Evolutionary conservation across 2,329 filamentous ascomycete genomes (phyloP).

Genomic region (Penicillium nordicum): DNA sequence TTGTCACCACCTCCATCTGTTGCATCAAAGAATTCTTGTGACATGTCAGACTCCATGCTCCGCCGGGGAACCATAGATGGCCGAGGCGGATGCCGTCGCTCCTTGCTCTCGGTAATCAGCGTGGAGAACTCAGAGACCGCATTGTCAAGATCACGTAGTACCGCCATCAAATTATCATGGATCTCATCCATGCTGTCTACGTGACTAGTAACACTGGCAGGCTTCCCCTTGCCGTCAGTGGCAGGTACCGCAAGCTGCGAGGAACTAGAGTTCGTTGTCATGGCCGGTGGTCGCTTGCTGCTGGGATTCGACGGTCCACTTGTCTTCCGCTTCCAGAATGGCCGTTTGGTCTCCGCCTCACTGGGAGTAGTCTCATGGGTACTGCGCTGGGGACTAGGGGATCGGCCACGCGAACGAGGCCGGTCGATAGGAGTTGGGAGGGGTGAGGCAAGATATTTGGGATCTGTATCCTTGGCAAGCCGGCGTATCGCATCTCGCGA

Average conservation of each 20-base stretch:
- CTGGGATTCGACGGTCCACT: conserved; percentile 48
- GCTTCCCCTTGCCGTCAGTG: conserved; percentile 35
- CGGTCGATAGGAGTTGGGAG: conserved; percentile 19
- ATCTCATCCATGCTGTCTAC: conserved; percentile 61
- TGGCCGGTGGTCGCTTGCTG: conserved; percentile 42
- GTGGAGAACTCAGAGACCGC: conserved; percentile 79
- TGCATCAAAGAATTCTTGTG: conserved; percentile 94
- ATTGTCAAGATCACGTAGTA: conserved; percentile 80
- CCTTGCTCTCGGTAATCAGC: conserved; percentile 74
- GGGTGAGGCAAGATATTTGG: conserved; percentile 49
- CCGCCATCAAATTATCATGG: conserved; percentile 75
- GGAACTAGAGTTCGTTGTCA: conserved; percentile 45
- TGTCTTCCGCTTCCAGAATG: conserved; percentile 91
- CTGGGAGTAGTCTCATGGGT: conserved; percentile 31
- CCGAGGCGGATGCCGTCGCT: conserved; percentile 59
- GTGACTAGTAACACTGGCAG: conserved; percentile 31
- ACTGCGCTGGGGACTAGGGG: conserved; percentile 33
- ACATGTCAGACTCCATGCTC: conserved; percentile 78
- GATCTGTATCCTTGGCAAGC: conserved; percentile 78
- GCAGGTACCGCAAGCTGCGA: conserved; percentile 52
- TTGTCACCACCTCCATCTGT: conserved; percentile 57
- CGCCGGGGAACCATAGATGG: conserved; percentile 56
- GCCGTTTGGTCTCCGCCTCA: conserved; percentile 56
- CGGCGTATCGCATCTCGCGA: conserved; percentile 84
- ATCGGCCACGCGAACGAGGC: conserved; percentile 27